phyloP scores from a whole-genome alignment of 2,329 filamentous ascomycete genomes.

The Botryotinia calthae region DNA sequence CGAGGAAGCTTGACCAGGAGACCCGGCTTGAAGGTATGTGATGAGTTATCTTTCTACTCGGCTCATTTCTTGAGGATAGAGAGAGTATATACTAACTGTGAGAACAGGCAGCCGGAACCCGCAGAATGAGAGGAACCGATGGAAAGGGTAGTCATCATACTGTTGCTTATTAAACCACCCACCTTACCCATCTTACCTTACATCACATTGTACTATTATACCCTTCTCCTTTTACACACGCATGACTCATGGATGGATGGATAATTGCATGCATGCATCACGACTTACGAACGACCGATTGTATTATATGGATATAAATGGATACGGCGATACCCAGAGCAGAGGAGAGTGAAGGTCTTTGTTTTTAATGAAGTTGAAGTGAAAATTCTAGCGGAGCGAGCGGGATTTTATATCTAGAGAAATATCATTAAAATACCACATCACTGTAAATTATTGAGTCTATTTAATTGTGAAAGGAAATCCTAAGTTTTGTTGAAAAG shows the following conservation, averaged over 20 bases:
- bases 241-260: not conserved
- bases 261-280: not conserved
- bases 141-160: constrained; percentile 54
- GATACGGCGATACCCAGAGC: not conserved
- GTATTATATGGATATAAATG: not conserved
- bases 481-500: not conserved
- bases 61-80: not conserved
- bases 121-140: constrained; percentile 73
- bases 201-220: not conserved
- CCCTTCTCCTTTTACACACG: not conserved
- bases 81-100: not conserved
- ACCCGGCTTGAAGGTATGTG: constrained; percentile 64
- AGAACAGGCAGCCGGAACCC: constrained; percentile 66
- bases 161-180: not conserved
- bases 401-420: not conserved
- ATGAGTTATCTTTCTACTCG: not conserved
- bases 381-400: not conserved
- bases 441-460: not conserved
- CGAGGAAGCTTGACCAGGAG: constrained; percentile 66
- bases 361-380: not conserved
- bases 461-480: not conserved
- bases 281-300: not conserved
- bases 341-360: not conserved
- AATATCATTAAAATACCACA: constrained; percentile 17
- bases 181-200: not conserved